Percentiles rank a stretch among this genome's conserved stretches.
phyloP scores from a whole-genome alignment of 1,284 basidiomycete species.

The Trichosporon sp. region DNA sequence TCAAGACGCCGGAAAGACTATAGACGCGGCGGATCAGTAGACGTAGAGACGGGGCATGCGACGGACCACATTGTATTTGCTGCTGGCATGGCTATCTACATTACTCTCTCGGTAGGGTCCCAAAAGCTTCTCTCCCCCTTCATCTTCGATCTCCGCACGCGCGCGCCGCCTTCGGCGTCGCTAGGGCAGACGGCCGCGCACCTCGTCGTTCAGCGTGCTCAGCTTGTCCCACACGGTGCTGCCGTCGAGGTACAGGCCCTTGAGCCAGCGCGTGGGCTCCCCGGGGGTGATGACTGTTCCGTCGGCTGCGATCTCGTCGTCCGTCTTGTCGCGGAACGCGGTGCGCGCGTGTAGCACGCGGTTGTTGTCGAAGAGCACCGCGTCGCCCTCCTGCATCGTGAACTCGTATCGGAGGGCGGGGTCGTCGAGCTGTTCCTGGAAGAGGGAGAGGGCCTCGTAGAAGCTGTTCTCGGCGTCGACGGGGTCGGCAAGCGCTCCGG shows the following conservation, averaged over 20 bases:
- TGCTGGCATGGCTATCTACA: too few relatives aligned
- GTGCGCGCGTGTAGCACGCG: conserved; percentile 85
- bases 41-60: neutral
- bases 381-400: conserved; percentile 74
- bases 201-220: conserved; percentile 22
- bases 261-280: conserved; percentile 69
- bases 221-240: conserved; percentile 64
- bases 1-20: too few relatives aligned
- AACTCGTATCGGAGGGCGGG: conserved; percentile 60
- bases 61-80: neutral
- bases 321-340: conserved; percentile 60
- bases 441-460: conserved; percentile 63
- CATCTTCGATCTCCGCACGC: too few relatives aligned
- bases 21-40: neutral
- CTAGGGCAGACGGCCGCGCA: conserved; percentile 5
- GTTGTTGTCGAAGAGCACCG: conserved; percentile 88
- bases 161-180: too few relatives aligned
- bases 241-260: conserved; percentile 79
- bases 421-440: conserved; percentile 61
- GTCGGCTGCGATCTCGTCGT: conserved; percentile 26
- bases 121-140: too few relatives aligned
- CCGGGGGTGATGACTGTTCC: conserved; percentile 48
- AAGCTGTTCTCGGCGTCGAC: conserved; percentile 51
- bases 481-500: conserved; percentile 8
- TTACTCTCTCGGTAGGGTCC: too few relatives aligned